Evolutionary conservation across 805 yeast species (phyloP).

Genomic region (Yarrowia sp.): DNA sequence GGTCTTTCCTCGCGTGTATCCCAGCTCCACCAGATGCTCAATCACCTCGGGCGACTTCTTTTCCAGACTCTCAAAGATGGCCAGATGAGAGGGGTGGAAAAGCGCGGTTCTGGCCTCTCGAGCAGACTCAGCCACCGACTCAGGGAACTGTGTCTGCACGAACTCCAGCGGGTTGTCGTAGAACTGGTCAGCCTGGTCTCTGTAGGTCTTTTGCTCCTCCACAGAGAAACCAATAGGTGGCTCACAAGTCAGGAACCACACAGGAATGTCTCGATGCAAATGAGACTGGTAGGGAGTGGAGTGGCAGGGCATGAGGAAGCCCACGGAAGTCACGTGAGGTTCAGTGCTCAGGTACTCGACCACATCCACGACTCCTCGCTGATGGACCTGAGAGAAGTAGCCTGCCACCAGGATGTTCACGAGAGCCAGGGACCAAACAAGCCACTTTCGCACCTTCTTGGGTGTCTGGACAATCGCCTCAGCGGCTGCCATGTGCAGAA

Average conservation of each 20-base stretch:
- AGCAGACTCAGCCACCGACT: constrained; percentile 43
- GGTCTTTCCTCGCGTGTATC: constrained; percentile 54
- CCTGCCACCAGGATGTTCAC: constrained; percentile 56
- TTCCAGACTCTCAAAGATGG: constrained; percentile 72
- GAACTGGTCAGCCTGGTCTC: constrained; percentile 87
- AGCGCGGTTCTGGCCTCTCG: constrained; percentile 40
- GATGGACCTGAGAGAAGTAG: constrained; percentile 73
- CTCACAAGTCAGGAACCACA: constrained; percentile 88
- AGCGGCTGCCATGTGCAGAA: constrained; percentile 63
- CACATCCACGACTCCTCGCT: constrained; percentile 82
- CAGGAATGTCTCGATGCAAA: constrained; percentile 64
- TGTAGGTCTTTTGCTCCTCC: constrained; percentile 57
- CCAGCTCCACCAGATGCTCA: constrained; percentile 51
- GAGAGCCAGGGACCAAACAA: constrained; percentile 44
- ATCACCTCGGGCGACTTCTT: constrained; percentile 49
- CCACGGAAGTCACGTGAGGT: constrained; percentile 59
- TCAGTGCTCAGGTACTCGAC: constrained; percentile 59
- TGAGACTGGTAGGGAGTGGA: constrained; percentile 95
- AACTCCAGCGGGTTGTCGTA: constrained; percentile 59
- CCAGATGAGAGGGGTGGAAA: constrained; percentile 75
- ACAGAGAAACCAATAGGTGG: constrained; percentile 69
- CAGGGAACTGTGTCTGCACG: constrained; percentile 2
- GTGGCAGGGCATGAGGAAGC: constrained; percentile 94
- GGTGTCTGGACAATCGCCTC: constrained; percentile 48
- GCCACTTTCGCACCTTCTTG: constrained; percentile 25